phyloP scores from a whole-genome alignment of 1,284 basidiomycete genomes.

The Pyrrhoderma lamaoense region DNA sequence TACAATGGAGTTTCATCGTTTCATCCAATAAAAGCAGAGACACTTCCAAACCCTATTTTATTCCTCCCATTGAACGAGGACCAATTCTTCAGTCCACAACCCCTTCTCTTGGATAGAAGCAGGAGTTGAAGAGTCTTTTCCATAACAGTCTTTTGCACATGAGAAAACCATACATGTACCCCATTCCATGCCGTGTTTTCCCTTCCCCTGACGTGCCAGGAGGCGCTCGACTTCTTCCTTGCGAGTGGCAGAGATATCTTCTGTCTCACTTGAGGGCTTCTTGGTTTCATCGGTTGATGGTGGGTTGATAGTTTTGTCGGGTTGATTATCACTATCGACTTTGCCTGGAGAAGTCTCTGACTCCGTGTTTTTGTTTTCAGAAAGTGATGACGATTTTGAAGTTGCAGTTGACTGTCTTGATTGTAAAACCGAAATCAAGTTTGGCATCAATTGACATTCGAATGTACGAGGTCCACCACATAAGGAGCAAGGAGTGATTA shows the following conservation, averaged over 20 bases:
- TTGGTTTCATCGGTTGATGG: background rate
- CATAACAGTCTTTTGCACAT: constrained; percentile 65
- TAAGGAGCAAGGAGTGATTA: constrained; percentile 46
- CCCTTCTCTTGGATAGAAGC: constrained; percentile 31
- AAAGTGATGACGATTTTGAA: no score
- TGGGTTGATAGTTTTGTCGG: no score
- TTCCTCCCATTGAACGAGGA: constrained; percentile 67
- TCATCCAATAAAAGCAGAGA: no score
- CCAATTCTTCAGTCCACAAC: constrained; percentile 66
- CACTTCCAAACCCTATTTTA: constrained; percentile 3
- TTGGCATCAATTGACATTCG: constrained; percentile 75
- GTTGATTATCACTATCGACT: no score
- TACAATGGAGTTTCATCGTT: no score
- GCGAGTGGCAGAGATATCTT: background rate
- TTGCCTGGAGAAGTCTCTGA: no score
- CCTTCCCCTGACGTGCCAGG: constrained; percentile 32
- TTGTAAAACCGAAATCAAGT: constrained; percentile 13
- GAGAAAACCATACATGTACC: constrained; percentile 78
- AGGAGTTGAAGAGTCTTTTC: constrained; percentile 29
- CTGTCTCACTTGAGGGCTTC: constrained; percentile 13
- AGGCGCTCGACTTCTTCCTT: constrained; percentile 44
- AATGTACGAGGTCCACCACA: constrained; percentile 62
- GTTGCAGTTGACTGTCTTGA: no score
- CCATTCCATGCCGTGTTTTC: constrained; percentile 67
- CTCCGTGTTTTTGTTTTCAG: no score